Evolutionary conservation across 2,329 filamentous ascomycete species (phyloP), one percentile per base, ranked within the genome.

Genomic region (Dactylonectria macrodidyma): DNA sequence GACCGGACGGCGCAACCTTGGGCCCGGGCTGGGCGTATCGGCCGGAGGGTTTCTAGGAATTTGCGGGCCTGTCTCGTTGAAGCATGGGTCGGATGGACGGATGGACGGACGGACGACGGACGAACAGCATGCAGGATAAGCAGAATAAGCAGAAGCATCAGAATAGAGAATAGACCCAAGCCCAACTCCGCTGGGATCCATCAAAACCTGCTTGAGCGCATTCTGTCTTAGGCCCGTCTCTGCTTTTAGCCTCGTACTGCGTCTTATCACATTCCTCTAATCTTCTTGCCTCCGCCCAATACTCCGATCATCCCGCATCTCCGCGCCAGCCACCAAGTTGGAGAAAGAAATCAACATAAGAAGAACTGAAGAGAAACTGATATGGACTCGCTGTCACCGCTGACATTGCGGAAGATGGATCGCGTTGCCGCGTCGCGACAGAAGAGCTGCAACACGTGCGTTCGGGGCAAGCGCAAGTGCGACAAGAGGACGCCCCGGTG

Each of bases 391-490:
- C 66, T 76, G 56, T 71, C 72, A 19, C 70, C 77, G 22, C 59
- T 76, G 62, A 67, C 69, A 41, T 70, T 77, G 59, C 73, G 75
- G 61, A 79, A 78, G 71, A 72, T 76, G 68, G 77, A 78, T 47
- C 76, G 73, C 9, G 70, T 72, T 41, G 78, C 81, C 44, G 79
- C 81, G 50, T 89, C 81, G 87, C 78, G 83, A 66, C 84, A 85
- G 72, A 85, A 84, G 80, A 85, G 82, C 78, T 86, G 84, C 79
- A 84, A 85, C 69, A 80, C 83, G 60, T 86, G 84, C 71, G 84
- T 86, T 56, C 80, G 80, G 60, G 81, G 83, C 75, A 86, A 86
- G 75, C 79, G 84, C 57, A 81, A 83, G 66, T 86, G 84, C 75
- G 84, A 86, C 73, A 85, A 85, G 78, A 78, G 75, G 52, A 77